Conservation (phyloP, 1,284 basidiomycete genomes). For the Albatrellus sp. region DNA sequence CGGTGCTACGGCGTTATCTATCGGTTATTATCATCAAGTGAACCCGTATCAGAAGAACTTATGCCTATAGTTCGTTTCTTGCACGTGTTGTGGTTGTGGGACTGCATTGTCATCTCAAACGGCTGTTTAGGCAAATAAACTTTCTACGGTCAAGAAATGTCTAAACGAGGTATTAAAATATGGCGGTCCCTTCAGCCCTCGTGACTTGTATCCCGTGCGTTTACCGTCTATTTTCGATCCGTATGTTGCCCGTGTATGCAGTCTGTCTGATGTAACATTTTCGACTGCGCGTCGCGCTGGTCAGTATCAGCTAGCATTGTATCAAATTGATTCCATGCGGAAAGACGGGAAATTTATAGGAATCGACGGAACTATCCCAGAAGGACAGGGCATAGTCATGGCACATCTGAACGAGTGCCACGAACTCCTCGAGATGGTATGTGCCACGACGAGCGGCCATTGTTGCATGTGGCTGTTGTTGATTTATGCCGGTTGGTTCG, state of each 20-base stretch:
- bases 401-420: constrained; percentile 96
- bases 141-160: constrained; percentile 91
- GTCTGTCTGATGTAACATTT: not conserved
- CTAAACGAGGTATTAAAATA: constrained; percentile 96
- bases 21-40: constrained; percentile 88
- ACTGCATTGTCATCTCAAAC: not conserved
- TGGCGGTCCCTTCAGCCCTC: constrained; percentile 89
- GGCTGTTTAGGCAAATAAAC: constrained; percentile 68
- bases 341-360: constrained; percentile 91
- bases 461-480: not conserved
- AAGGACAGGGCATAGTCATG: constrained; percentile 94
- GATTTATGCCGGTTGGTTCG: not conserved
- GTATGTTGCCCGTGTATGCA: not conserved
- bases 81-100: not conserved
- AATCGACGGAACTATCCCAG: constrained; percentile 74
- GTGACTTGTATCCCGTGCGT: constrained; percentile 89
- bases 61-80: constrained; percentile 77
- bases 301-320: constrained; percentile 88
- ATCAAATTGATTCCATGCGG: constrained; percentile 90
- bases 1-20: constrained; percentile 97
- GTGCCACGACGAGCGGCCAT: constrained; percentile 11
- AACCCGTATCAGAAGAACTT: constrained; percentile 96
- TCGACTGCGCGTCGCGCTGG: not conserved
- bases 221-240: not conserved
- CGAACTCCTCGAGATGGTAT: constrained; percentile 85